Base-by-base conservation (phyloP, 148 eudicot species). In the Rhododendron molle region DNA sequence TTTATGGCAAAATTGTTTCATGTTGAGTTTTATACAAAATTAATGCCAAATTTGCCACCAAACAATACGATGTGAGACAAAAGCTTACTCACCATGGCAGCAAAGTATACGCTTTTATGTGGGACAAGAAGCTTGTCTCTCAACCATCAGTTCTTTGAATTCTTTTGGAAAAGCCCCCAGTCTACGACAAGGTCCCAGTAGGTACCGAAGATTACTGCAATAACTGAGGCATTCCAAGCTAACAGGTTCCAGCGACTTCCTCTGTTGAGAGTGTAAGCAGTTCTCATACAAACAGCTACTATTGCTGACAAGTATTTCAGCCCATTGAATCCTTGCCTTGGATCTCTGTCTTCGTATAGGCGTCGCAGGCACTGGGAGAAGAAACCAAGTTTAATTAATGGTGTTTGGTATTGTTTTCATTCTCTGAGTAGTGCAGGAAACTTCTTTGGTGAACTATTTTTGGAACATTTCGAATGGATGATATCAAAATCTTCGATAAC, bases 161-260 rank as follows among this genome's bases (percentile, higher is more conserved):
- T 89, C 76, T 88, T 83, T 52, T 92, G 91, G 34, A 96, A 86
- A 58, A 94, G 98, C 78, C 98, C 98, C 98, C 97, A 96, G 83
- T 96, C 98, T 21, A 91, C 77, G 1, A 92, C 92, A 5, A 96
- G 87, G 85, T 94, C 98, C 97, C 98, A 96, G 82, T 96, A 96
- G 26, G 94, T 94, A 77, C 92, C 90, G 10, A 89, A 84, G 20
- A 88, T 36, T 72, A 91, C 91, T 34, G 98, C 96, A 86, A 92
- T 81, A 84, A 87, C 88, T 36, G 98, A 94, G 90, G 87, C 87
- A 73, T 92, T 62, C 69, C 92, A 76, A 69, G 97, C 94, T 85
- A 91, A 74, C 56, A 92, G 89, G 85, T 85, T 84, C 98, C 95
- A 96, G 20, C 81, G 60, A 56, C 50, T 83, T 56, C 87, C 91